Conservation (phyloP, 768 basidiomycete species). For the Mycena alexandri region DNA sequence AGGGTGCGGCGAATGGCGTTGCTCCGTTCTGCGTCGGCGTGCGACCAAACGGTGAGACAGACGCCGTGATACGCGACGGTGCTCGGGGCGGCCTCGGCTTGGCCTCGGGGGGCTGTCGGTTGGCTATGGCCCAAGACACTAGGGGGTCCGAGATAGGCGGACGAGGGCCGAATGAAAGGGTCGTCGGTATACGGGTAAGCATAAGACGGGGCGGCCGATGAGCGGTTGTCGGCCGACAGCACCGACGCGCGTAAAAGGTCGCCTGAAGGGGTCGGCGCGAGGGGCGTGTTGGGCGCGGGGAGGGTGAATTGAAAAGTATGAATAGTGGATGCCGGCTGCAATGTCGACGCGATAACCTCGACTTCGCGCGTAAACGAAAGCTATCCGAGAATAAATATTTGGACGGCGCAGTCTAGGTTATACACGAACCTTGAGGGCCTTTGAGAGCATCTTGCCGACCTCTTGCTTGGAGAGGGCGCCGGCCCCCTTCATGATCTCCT, state of each 20-base stretch:
- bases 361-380: conserved; percentile 93
- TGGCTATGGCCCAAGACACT: conserved; percentile 65
- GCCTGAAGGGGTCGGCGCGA: conserved; percentile 79
- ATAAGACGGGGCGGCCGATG: conserved; percentile 78
- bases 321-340: conserved; percentile 92
- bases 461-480: conserved; percentile 89
- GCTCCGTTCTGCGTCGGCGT: conserved; percentile 90
- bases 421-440: conserved; percentile 82
- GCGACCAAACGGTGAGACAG: conserved; percentile 95
- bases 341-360: conserved; percentile 94
- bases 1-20: conserved; percentile 86
- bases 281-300: conserved; percentile 80
- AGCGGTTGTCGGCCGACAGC: conserved; percentile 71
- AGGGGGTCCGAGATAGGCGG: conserved; percentile 86
- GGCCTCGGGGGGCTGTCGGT: conserved; percentile 44
- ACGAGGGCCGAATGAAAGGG: conserved; percentile 83
- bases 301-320: conserved; percentile 93
- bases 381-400: conserved; percentile 52
- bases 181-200: conserved; percentile 82
- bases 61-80: conserved; percentile 89
- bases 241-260: conserved; percentile 83
- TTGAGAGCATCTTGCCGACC: conserved; percentile 90
- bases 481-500: conserved; percentile 79
- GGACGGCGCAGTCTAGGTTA: conserved; percentile 7
- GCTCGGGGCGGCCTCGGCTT: conserved; percentile 51